Evolutionary conservation across 2,329 filamentous ascomycete species (phyloP).

Genomic region (Hysterium pulicare): DNA sequence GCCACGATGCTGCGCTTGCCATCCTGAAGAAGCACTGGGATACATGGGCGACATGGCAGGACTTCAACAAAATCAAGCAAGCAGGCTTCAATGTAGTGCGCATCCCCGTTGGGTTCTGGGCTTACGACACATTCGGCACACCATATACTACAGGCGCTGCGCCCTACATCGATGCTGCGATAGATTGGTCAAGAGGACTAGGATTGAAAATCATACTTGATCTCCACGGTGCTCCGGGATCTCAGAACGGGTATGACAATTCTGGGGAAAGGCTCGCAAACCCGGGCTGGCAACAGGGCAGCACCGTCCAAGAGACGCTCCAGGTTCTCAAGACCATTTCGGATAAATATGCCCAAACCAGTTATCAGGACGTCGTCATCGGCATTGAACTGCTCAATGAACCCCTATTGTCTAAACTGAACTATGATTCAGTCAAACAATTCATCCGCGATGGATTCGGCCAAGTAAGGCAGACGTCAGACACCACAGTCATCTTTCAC

Average conservation of each 20-base stretch:
- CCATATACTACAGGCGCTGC: conserved; percentile 53
- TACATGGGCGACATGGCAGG: conserved; percentile 47
- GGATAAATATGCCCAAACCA: conserved; percentile 52
- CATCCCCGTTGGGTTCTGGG: conserved; percentile 60
- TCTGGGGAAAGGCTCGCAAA: conserved; percentile 49
- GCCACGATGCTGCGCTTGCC: conserved; percentile 42
- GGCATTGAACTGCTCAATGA: conserved; percentile 59
- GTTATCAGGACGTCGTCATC: conserved; percentile 58
- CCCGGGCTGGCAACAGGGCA: conserved; percentile 46
- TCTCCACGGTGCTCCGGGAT: conserved; percentile 55
- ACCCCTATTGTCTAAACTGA: conserved; percentile 48
- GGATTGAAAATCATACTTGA: conserved; percentile 59
- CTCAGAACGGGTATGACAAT: conserved; percentile 63
- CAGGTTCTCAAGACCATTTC: conserved; percentile 57
- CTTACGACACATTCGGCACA: conserved; percentile 49
- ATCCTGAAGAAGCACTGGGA: conserved; percentile 51
- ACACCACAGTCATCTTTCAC: conserved; percentile 55
- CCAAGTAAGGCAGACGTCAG: conserved; percentile 42
- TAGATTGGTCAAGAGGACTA: conserved; percentile 54
- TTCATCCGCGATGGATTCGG: conserved; percentile 57
- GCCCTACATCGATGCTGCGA: conserved; percentile 53
- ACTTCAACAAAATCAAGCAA: conserved; percentile 56
- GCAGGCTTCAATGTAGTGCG: conserved; percentile 59
- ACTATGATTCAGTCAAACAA: conserved; percentile 45
- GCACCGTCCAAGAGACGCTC: conserved; percentile 51